phyloP scores from a whole-genome alignment of 257 asterid species.

The Forsythia viridissima region DNA sequence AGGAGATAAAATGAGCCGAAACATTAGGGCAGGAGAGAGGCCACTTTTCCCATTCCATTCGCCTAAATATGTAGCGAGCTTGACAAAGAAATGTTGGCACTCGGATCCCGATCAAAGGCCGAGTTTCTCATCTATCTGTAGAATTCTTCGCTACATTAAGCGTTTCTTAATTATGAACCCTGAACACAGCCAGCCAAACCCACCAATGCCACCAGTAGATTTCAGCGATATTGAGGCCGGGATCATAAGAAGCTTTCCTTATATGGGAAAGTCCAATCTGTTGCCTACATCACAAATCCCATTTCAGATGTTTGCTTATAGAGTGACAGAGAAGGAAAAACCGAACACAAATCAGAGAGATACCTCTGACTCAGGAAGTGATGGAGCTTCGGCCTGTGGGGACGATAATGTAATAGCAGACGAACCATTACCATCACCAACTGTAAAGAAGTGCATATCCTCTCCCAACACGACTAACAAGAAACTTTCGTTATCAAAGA shows the following conservation, averaged over 20 bases:
- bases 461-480: conserved; percentile 40
- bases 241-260: conserved; percentile 18
- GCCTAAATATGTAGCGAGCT: conserved; percentile 52
- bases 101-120: conserved; percentile 47
- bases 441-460: conserved; percentile 39
- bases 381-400: conserved; percentile 45
- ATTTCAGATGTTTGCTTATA: conserved; percentile 69
- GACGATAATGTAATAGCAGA: conserved; percentile 50
- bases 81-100: conserved; percentile 58
- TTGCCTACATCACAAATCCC: conserved; percentile 54
- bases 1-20: conserved; percentile 85
- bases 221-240: conserved; percentile 42
- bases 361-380: conserved; percentile 79
- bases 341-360: conserved; percentile 32
- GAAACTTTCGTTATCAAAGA: conserved; percentile 47
- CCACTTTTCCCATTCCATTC: conserved; percentile 80
- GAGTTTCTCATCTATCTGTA: conserved; percentile 46
- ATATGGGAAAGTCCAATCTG: conserved; percentile 17
- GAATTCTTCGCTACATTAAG: conserved; percentile 70
- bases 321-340: conserved; percentile 70
- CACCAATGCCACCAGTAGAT: conserved; percentile 54
- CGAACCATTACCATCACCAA: conserved; percentile 27
- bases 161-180: conserved; percentile 51
- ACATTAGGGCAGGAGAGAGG: conserved; percentile 82
- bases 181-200: conserved; percentile 52